Base-by-base conservation (phyloP, 2,329 filamentous ascomycete species). In the Fusarium foetens region DNA sequence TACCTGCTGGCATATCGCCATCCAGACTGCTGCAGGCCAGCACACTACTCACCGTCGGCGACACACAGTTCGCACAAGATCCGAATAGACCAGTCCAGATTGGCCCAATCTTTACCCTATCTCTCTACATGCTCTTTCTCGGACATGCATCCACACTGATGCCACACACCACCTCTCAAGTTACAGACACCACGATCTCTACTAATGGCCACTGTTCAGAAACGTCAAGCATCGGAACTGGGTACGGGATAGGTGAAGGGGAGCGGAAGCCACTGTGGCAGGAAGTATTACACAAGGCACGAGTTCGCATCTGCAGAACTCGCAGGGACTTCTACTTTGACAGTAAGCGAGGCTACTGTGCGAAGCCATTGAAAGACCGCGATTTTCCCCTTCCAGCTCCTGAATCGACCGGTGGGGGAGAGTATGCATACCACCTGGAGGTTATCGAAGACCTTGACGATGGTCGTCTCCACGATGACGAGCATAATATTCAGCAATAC, bases 101-200 rank as follows among this genome's bases (percentile, higher is more conserved):
- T 66, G 96, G 96, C 0, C 94, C 95, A 0, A 89, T 91, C 0
- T 98, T 98, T 77, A 92, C 89, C 0, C 81, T 98, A 12, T 97
- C 95, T 0, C 84, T 98, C 74, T 99, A 98, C 81, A 98, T 98
- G 94, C 87, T 98, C 1, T 99, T 98, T 77, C 87, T 91, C 5
- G 93, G 94, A 4, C 94, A 98, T 80, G 85, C 91, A 7, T 84
- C 84, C 13, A 58, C 61, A 6, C 33, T 68, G n/a, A 59, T 61
- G 23, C 63, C 75, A 51, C 52, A 70, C 9, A 25, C 27, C 31
- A 29, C 66, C 31, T 29, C 53, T 23, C 63, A 52, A 49, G 36
- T 55, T 29, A 10, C 63, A 16, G 25, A 54, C n/a, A 42, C 52
- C 48, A 31, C 57, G 41, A 25, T 45, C 12, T 33, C 54, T 57